Conservation (phyloP, 2,329 filamentous ascomycete genomes). For the Ilyonectria sp. region DNA sequence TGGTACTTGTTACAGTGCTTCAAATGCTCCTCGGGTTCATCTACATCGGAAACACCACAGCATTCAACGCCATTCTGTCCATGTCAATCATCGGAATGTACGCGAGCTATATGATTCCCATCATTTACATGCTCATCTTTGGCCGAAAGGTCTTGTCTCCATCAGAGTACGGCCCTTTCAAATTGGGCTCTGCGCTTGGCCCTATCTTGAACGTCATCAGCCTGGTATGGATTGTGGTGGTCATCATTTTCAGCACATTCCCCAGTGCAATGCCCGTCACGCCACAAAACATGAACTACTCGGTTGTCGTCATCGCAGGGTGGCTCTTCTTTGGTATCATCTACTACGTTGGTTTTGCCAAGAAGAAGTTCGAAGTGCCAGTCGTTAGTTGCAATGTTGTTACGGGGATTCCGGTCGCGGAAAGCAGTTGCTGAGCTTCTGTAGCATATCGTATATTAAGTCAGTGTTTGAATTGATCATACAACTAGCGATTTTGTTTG, state of each 20-base stretch:
- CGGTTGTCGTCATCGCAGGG: constrained; percentile 57
- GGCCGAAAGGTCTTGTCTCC: constrained; percentile 48
- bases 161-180: constrained; percentile 44
- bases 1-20: constrained; percentile 45
- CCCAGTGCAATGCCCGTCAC: constrained; percentile 58
- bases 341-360: constrained; percentile 48
- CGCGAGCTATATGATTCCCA: constrained; percentile 58
- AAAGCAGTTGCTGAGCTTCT: background rate
- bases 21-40: constrained; percentile 55
- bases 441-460: background rate
- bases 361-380: background rate
- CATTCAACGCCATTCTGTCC: constrained; percentile 59
- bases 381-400: background rate
- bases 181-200: constrained; percentile 53
- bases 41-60: constrained; percentile 58
- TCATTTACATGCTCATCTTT: constrained; percentile 54
- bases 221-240: constrained; percentile 59
- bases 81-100: constrained; percentile 62
- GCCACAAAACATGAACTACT: constrained; percentile 63
- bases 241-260: constrained; percentile 62
- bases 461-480: background rate
- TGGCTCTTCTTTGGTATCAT: constrained; percentile 54
- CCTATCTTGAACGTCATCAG: constrained; percentile 56
- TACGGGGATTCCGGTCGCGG: background rate
- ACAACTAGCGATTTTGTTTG: background rate